Percentiles rank a stretch among this genome's conserved stretches.
phyloP scores from a whole-genome alignment of 1,284 basidiomycete species.

The Mycosarcoma mackinlayi region DNA sequence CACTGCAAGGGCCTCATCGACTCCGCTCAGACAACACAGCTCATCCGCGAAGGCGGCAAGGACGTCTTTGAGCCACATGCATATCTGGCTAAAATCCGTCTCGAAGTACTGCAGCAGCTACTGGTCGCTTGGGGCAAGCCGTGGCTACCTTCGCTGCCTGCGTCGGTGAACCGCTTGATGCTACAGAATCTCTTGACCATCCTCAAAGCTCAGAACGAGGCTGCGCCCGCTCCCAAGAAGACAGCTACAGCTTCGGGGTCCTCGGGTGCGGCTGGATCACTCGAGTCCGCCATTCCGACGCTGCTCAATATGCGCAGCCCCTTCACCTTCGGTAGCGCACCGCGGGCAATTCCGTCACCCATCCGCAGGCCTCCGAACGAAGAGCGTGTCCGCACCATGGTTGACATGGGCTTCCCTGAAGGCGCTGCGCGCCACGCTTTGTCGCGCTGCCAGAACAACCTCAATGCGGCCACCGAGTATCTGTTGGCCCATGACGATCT shows the following conservation, averaged over 20 bases:
- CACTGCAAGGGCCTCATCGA: slow-evolving; percentile 84
- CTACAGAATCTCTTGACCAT: slow-evolving; percentile 84
- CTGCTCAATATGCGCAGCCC: slow-evolving; percentile 38
- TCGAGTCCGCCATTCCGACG: slow-evolving; percentile 17
- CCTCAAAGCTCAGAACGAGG: slow-evolving; percentile 77
- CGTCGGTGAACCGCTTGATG: slow-evolving; percentile 73
- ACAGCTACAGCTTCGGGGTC: slow-evolving; percentile 4
- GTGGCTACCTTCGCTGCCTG: slow-evolving; percentile 82
- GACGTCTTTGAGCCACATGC: slow-evolving; percentile 80
- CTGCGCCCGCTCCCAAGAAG: slow-evolving; percentile 33
- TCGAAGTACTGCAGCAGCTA: slow-evolving; percentile 77
- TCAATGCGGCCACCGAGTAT: slow-evolving; percentile 88
- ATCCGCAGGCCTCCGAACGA: slow-evolving; percentile 55
- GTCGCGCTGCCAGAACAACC: slow-evolving; percentile 84
- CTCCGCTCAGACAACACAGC: slow-evolving; percentile 81
- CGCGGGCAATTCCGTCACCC: slow-evolving; percentile 22
- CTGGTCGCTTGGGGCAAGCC: slow-evolving; percentile 81
- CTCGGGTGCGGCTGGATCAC: slow-evolving; percentile 9
- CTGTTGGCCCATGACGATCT: slow-evolving; percentile 74
- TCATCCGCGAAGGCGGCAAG: slow-evolving; percentile 65
- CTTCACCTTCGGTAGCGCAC: slow-evolving; percentile 41
- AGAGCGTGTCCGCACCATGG: slow-evolving; percentile 79
- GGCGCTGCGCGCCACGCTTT: slow-evolving; percentile 85
- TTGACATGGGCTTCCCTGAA: slow-evolving; percentile 96
- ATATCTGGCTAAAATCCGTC: slow-evolving; percentile 84